phyloP scores from a whole-genome alignment of 148 eudicot genomes.

The Rhododendron mucronatum region DNA sequence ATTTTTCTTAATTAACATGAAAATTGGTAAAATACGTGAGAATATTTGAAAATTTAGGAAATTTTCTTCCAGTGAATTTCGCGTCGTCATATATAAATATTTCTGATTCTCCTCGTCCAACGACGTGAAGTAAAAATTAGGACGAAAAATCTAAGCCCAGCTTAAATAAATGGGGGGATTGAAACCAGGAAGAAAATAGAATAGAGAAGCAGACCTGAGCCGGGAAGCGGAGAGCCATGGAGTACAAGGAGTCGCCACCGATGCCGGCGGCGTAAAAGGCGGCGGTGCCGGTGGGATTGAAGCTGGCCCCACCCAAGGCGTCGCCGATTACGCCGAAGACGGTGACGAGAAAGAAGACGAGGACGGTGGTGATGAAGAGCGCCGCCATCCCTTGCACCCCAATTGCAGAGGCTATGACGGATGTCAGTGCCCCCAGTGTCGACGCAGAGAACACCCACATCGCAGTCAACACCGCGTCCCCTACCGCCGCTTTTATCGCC shows the following conservation, averaged over 20 bases:
- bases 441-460: conserved; percentile 62
- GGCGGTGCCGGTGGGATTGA: conserved; percentile 38
- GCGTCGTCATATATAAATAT: too few species aligned
- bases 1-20: too few species aligned
- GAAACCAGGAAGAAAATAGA: not conserved
- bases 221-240: conserved; percentile 42
- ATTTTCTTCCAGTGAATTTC: too few species aligned
- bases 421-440: conserved; percentile 30
- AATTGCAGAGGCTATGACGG: conserved; percentile 27
- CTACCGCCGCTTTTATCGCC: conserved; percentile 42
- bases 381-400: conserved; percentile 33
- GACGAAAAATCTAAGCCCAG: too few species aligned
- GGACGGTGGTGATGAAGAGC: conserved; percentile 35
- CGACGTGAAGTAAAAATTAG: too few species aligned
- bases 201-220: conserved; percentile 29
- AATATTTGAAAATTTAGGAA: too few species aligned
- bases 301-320: conserved; percentile 40
- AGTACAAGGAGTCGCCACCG: conserved; percentile 21
- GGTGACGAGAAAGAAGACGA: conserved; percentile 20
- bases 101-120: too few species aligned
- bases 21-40: too few species aligned
- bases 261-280: conserved; percentile 42
- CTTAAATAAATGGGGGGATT: not conserved
- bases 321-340: conserved; percentile 27
- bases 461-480: conserved; percentile 48